Percentiles rank a stretch among this genome's conserved stretches.
Conservation (phyloP, 768 basidiomycete species). For the Sporobolomyces pararoseus region DNA sequence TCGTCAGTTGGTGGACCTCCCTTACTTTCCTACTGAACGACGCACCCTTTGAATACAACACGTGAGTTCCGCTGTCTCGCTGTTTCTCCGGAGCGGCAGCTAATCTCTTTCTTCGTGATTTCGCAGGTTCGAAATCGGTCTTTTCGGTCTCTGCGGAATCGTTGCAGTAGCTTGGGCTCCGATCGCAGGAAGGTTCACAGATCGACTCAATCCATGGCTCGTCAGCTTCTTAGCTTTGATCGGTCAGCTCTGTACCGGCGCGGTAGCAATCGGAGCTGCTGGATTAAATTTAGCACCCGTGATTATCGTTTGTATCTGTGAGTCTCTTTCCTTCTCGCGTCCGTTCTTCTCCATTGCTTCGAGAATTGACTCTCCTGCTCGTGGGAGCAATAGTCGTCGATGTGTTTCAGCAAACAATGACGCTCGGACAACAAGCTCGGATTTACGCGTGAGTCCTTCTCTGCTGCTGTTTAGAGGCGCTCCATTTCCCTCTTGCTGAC, state of each 20-base stretch:
- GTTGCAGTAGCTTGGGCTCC: slow-evolving; percentile 48
- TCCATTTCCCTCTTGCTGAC: neutral
- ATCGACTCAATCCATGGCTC: slow-evolving; percentile 66
- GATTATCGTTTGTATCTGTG: slow-evolving; percentile 64
- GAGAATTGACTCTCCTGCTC: too few species aligned
- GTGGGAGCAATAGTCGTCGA: slow-evolving; percentile 13
- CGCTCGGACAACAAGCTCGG: slow-evolving; percentile 40
- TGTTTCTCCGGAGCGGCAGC: neutral
- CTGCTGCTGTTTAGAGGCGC: neutral
- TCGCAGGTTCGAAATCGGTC: slow-evolving; percentile 49
- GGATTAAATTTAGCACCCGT: slow-evolving; percentile 68
- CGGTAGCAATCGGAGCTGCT: slow-evolving; percentile 66
- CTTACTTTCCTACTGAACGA: slow-evolving; percentile 56
- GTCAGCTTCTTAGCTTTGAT: slow-evolving; percentile 59
- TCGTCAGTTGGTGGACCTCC: slow-evolving; percentile 54
- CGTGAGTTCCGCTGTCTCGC: slow-evolving; percentile 13
- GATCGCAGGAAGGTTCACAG: slow-evolving; percentile 46
- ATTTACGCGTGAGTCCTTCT: slow-evolving; percentile 13
- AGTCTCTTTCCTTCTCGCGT: too few species aligned
- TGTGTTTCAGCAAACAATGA: slow-evolving; percentile 17
- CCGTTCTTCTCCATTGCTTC: too few species aligned
- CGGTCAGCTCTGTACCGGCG: slow-evolving; percentile 57
- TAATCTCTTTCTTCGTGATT: slow-evolving; percentile 28
- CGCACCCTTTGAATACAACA: slow-evolving; percentile 52
- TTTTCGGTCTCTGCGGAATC: slow-evolving; percentile 50